Evolutionary conservation across 257 asterid genomes (phyloP).

Genomic region (Marsdenia floribunda): DNA sequence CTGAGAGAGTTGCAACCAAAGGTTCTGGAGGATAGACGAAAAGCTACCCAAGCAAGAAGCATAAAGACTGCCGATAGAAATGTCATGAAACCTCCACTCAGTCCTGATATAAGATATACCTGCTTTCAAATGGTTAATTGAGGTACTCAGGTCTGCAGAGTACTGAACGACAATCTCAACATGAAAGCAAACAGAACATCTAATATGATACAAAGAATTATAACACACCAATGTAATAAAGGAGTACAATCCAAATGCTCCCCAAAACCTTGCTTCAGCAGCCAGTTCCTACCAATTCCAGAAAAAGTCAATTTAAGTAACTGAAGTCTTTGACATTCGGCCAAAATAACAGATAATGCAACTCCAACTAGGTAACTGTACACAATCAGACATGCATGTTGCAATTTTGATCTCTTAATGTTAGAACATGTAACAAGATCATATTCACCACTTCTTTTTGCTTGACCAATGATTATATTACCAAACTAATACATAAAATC

Average conservation of each 20-base stretch:
- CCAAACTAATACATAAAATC: neutral
- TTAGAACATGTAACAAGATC: neutral
- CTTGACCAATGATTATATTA: neutral
- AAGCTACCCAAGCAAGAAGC: slow-evolving; percentile 83
- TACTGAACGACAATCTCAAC: neutral
- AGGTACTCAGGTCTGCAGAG: neutral
- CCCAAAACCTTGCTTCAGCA: slow-evolving; percentile 94
- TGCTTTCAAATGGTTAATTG: slow-evolving; percentile 37
- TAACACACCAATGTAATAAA: slow-evolving; percentile 69
- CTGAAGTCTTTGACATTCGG: slow-evolving; percentile 15
- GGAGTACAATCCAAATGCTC: slow-evolving; percentile 93
- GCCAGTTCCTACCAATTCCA: slow-evolving; percentile 56
- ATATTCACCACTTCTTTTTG: neutral
- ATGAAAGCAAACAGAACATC: neutral
- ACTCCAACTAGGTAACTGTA: slow-evolving; percentile 6
- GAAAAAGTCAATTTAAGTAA: neutral
- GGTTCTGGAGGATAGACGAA: slow-evolving; percentile 45
- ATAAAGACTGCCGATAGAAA: slow-evolving; percentile 59
- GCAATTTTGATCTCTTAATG: neutral
- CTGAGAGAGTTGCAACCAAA: slow-evolving; percentile 73
- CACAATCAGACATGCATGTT: neutral
- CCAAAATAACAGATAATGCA: slow-evolving; percentile 1
- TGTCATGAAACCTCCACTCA: slow-evolving; percentile 84
- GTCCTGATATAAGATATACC: slow-evolving; percentile 75
- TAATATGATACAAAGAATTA: slow-evolving; percentile 1